A percentile compares a stretch with the other conserved stretches of the same genome.
These are phyloP conservation scores for Cucurbitaria berberidis DNA, from an alignment of 2,329 filamentous ascomycete species.

Conservation along the genomic window DNA sequence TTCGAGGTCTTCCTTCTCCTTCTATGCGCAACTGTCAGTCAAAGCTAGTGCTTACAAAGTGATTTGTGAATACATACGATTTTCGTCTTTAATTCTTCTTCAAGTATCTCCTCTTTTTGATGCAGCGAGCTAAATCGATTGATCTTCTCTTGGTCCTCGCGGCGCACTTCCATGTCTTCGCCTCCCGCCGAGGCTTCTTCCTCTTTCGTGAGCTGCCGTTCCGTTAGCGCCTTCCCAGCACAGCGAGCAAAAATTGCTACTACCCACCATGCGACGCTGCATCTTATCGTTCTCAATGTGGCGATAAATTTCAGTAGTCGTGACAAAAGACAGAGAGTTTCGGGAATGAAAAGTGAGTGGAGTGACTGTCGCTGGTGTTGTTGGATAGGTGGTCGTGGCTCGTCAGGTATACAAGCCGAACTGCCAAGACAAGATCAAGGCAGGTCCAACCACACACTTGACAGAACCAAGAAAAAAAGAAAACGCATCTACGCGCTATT, in stretches of 20 bases:
- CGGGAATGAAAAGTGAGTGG: background rate
- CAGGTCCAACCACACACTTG: background rate
- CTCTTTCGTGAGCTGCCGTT: slow-evolving; percentile 81
- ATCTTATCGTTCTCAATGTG: slow-evolving; percentile 23
- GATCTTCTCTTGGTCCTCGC: slow-evolving; percentile 98
- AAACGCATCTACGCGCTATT: no score
- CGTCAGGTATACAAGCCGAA: background rate
- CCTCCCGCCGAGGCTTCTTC: slow-evolving; percentile 76
- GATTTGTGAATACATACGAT: slow-evolving; percentile 61
- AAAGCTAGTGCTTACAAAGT: background rate
- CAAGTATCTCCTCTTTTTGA: slow-evolving; percentile 77
- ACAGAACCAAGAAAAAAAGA: background rate
- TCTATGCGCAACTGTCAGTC: slow-evolving; percentile 62
- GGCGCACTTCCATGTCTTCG: slow-evolving; percentile 90
- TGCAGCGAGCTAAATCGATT: slow-evolving; percentile 96
- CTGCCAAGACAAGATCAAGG: background rate
- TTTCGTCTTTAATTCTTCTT: slow-evolving; percentile 81
- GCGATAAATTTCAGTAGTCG: background rate
- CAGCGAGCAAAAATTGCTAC: slow-evolving; percentile 8
- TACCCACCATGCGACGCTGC: slow-evolving; percentile 55
- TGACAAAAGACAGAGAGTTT: background rate
- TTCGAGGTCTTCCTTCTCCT: slow-evolving; percentile 97
- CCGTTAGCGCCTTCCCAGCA: slow-evolving; percentile 18
- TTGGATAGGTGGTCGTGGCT: background rate
- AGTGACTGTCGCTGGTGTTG: background rate